Conservation (phyloP, 73 alveolate genomes). For the Tetrahymena borealis region DNA sequence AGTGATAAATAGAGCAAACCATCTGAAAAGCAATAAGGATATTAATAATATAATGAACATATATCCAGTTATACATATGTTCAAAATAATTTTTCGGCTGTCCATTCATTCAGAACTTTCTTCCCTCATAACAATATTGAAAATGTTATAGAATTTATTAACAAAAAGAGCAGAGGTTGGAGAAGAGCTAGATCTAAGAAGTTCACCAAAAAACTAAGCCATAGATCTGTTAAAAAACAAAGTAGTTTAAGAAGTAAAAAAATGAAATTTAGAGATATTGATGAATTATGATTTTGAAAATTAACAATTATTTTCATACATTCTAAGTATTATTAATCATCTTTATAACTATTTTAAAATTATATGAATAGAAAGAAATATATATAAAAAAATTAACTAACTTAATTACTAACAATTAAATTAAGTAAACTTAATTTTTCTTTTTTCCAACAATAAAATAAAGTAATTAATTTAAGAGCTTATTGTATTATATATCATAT, state of each 20-base stretch:
- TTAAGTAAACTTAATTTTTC: too few species aligned
- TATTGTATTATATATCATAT: too few species aligned
- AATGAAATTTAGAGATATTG: too few species aligned
- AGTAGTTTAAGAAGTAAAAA: not conserved
- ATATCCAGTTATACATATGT: not conserved
- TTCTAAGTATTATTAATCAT: too few species aligned
- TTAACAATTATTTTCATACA: too few species aligned
- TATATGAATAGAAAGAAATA: too few species aligned
- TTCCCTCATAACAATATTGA: not conserved
- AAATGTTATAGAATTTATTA: not conserved
- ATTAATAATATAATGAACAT: not conserved
- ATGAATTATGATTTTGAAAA: too few species aligned
- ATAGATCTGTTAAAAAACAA: not conserved
- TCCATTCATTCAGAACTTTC: not conserved
- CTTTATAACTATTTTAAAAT: too few species aligned
- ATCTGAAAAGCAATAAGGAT: not conserved
- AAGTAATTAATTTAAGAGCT: too few species aligned
- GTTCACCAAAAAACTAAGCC: not conserved
- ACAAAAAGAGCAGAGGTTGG: not conserved
- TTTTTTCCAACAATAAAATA: too few species aligned
- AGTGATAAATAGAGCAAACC: not conserved
- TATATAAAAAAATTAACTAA: too few species aligned
- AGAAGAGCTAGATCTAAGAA: not conserved
- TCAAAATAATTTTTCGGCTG: not conserved
- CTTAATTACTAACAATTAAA: too few species aligned